Evolutionary conservation across 202 grass and related monocot species (phyloP).

Genomic region (Bolboschoenoplectus hybrid): DNA sequence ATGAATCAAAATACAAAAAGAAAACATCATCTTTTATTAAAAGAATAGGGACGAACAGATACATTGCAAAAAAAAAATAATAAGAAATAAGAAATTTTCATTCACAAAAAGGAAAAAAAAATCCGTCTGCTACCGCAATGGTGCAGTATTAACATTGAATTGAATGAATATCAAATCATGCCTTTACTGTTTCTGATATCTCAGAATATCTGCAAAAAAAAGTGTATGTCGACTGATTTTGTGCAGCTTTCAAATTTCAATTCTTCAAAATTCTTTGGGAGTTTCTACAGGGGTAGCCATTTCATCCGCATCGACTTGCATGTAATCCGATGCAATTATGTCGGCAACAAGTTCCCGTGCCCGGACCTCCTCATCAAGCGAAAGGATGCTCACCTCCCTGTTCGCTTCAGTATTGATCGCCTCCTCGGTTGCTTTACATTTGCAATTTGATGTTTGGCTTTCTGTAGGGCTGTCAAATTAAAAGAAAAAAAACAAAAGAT

Average conservation of each 20-base stretch:
- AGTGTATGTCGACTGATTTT: neutral
- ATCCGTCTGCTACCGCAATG: neutral
- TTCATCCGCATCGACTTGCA: neutral
- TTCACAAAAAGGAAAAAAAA: constrained; percentile 6
- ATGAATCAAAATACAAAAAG: neutral
- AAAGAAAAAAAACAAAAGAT: neutral
- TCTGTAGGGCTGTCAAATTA: neutral
- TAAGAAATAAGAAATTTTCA: neutral
- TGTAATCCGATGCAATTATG: constrained; percentile 18
- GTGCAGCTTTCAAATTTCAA: neutral
- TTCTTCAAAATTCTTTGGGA: constrained; percentile 24
- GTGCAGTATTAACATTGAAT: constrained; percentile 24
- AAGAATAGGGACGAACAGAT: constrained; percentile 10
- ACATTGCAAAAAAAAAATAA: neutral
- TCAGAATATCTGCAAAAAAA: constrained; percentile 21
- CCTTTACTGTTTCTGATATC: neutral
- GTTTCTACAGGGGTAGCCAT: constrained; percentile 33
- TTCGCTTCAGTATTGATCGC: neutral
- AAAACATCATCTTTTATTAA: constrained; percentile 29
- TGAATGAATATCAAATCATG: neutral
- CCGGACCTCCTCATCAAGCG: neutral
- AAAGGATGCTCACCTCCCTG: neutral
- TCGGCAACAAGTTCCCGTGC: neutral
- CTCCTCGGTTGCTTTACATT: neutral
- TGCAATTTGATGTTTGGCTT: neutral